A percentile compares a stretch with the other conserved stretches of the same genome.
Evolutionary conservation across 305 asterid species (phyloP).

Genomic region (Fraxinus floribunda): DNA sequence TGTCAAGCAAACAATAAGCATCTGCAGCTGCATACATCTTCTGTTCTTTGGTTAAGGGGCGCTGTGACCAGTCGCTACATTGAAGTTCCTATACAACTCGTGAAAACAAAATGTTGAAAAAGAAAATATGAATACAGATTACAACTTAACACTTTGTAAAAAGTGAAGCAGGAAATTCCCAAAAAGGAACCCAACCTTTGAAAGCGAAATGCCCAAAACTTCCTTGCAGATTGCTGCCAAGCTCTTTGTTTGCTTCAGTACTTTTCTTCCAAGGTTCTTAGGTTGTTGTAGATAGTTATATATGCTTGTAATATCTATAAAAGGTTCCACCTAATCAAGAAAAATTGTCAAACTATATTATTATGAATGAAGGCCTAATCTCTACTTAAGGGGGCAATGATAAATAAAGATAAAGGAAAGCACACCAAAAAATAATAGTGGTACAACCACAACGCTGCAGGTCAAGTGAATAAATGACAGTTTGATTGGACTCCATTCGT

Average conservation of each 20-base stretch:
- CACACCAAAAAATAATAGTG: not conserved
- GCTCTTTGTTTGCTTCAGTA: constrained; percentile 67
- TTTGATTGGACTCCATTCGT: not conserved
- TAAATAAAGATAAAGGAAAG: not conserved
- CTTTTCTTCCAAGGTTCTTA: constrained; percentile 51
- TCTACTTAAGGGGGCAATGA: not conserved
- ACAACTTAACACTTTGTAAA: not conserved
- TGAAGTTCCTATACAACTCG: constrained; percentile 66
- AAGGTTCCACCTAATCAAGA: constrained; percentile 76
- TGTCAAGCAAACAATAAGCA: constrained; percentile 74
- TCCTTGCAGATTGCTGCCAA: constrained; percentile 80
- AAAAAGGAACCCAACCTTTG: constrained; percentile 51
- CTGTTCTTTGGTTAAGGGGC: constrained; percentile 85
- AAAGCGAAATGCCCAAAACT: constrained; percentile 69
- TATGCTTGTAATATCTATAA: constrained; percentile 61
- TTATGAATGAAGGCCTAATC: not conserved
- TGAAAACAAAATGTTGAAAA: not conserved
- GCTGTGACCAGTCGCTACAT: constrained; percentile 96
- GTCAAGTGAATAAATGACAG: not conserved
- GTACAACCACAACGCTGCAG: not conserved
- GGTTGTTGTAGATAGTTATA: constrained; percentile 61
- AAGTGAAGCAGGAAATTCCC: not conserved
- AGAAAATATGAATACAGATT: not conserved
- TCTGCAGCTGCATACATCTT: constrained; percentile 82
- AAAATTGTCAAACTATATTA: constrained; percentile 5